phyloP scores from a whole-genome alignment of 495 filamentous ascomycete species.

The Daldinia grandis region DNA sequence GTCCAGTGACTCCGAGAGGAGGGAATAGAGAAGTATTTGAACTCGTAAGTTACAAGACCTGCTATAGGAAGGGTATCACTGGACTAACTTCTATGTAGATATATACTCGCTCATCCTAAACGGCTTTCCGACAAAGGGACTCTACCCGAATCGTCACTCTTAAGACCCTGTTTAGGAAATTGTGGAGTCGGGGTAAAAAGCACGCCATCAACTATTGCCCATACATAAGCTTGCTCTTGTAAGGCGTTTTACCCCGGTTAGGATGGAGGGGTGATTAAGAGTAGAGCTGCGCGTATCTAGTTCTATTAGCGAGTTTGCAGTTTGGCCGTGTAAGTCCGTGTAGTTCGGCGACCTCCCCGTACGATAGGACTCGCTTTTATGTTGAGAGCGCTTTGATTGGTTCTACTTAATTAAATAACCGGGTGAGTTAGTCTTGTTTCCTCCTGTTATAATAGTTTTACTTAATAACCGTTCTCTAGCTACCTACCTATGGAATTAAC shows the following conservation, averaged over 20 bases:
- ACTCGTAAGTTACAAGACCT: constrained; percentile 9
- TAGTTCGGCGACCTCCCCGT: neutral
- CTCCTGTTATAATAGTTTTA: neutral
- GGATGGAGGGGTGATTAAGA: neutral
- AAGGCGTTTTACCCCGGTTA: neutral
- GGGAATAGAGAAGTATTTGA: constrained; percentile 5
- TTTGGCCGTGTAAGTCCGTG: neutral
- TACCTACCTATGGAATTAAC: neutral
- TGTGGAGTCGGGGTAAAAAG: constrained; percentile 30
- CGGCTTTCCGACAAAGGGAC: constrained; percentile 17
- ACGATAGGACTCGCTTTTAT: neutral
- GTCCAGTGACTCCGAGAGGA: neutral
- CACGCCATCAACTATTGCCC: constrained; percentile 35
- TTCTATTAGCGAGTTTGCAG: constrained; percentile 2
- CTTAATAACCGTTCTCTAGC: neutral
- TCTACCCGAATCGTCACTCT: constrained; percentile 21
- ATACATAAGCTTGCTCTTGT: constrained; percentile 17
- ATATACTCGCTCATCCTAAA: constrained; percentile 8
- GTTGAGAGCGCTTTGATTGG: neutral
- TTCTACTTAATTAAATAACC: neutral
- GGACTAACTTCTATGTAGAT: constrained; percentile 17
- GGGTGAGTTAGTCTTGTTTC: neutral
- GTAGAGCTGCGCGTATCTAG: constrained; percentile 5
- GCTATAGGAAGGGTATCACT: constrained; percentile 17
- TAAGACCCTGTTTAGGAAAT: constrained; percentile 14